Evolutionary conservation across 257 asterid species (phyloP), one percentile per base, ranked within the genome.

Genomic region (Fraxinus americana): DNA sequence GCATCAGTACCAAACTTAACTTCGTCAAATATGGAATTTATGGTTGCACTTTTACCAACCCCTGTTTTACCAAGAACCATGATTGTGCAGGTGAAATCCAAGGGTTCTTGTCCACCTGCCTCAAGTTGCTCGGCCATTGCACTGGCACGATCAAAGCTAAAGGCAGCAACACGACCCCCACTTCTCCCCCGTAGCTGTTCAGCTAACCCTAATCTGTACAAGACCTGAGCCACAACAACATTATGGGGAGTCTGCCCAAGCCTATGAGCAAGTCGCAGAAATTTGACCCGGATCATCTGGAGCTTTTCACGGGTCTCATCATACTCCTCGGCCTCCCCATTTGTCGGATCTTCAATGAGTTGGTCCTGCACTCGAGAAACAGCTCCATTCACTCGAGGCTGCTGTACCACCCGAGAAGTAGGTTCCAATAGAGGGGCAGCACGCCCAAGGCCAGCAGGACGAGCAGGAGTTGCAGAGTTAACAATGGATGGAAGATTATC

Each of bases 291-390:
- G 75, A 96, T 96, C 97, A 93, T 96, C 86, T 96, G 99, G 84
- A 96, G 98, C 81, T 96, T 96, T 82, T 96, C 99, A 30, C 98
- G 97, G 72, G 99, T 96, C 84, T 96, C 99, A 35, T 96, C 99
- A 80, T 89, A 88, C 87, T 92, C 99, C 86, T 96, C 99, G 48
- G 89, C 86, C 67, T 93, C 98, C 65, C 89, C 96, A 82, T 81
- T 91, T 36, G 97, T 30, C 39, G 92, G 83, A 41, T 91, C 97
- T 79, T 93, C 98, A 78, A 85, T 75, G 69, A 86, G 87, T 82
- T 96, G 98, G 83, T 86, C 92, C 76, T 87, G 94, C 25, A 84
- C 10, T 12, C 90, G 78, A 39, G 97, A 78, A 57, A 52, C 87
- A 21, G 98, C 86, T 82, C 99, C 98, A 73, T 93, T 96, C 69